Conservation (phyloP, 208 protist genomes). For the Leishmania braziliensis region DNA sequence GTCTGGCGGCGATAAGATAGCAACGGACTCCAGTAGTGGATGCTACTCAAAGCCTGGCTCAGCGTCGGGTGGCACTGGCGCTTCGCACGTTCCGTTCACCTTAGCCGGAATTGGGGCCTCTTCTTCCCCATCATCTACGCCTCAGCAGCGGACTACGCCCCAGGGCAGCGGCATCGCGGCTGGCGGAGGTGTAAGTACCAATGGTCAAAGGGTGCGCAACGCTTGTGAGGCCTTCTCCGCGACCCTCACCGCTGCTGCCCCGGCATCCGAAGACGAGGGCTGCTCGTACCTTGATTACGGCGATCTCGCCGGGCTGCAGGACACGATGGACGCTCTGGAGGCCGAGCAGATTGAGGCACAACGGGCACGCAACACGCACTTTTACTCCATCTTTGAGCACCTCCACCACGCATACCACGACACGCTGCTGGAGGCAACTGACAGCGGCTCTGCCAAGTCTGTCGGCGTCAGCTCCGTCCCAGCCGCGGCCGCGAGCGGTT, state of each 20-base stretch:
- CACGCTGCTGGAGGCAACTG: conserved; percentile 26
- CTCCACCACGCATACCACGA: conserved; percentile 43
- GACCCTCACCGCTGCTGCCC: not conserved
- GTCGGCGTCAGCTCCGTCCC: not conserved
- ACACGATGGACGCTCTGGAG: conserved; percentile 33
- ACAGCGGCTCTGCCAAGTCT: not conserved
- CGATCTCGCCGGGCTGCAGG: conserved; percentile 16
- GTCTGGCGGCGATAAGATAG: not conserved
- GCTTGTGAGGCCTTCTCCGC: not conserved
- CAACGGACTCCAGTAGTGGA: not conserved
- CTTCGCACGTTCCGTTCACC: not conserved
- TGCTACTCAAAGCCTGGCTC: not conserved
- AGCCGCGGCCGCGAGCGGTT: not conserved
- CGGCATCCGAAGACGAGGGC: conserved; percentile 8
- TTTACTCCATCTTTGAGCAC: conserved; percentile 58
- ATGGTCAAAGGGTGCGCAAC: not conserved
- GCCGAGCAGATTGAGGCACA: conserved; percentile 41
- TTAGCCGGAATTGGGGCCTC: conserved; percentile 8
- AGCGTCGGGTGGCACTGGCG: not conserved
- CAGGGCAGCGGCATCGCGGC: not conserved
- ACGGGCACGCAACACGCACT: conserved; percentile 41
- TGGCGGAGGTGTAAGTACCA: not conserved
- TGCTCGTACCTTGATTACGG: conserved; percentile 50
- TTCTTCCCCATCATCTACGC: not conserved
- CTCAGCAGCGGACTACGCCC: not conserved